Evolutionary conservation across 2,329 filamentous ascomycete species (phyloP), one percentile per base, ranked within the genome.

Genomic region (Talaromyces verruculosus): DNA sequence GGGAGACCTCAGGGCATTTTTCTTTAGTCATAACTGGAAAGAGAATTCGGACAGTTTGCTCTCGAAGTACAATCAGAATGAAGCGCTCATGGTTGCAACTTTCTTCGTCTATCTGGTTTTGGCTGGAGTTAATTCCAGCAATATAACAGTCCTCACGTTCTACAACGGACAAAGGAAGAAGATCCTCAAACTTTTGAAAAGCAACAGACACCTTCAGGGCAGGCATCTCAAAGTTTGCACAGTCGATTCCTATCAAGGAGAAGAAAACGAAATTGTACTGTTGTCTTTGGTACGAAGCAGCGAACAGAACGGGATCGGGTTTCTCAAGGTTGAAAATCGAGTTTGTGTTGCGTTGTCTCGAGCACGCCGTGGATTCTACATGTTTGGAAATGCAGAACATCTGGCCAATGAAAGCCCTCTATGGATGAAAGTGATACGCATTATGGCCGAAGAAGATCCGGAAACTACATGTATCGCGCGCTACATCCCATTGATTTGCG

Each of bases 211-310:
- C 61, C 78, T 88, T 53, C 77, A 80, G 64, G 70, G 75, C n/a
- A 68, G 72, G 3, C 75, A 77, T 66, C 72, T 85, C 70, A 89
- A 89, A 1, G 89, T 96, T 1, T 86, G 87, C 39, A 97, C 93
- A 0, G 91, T 97, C 0, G 93, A 97, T 72, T 91, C 90, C 0
- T 97, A 94, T 72, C 93, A 97, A 75, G 93, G 93, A 13, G 92
- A 97, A 71, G 92, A 97, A 74, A 97, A 96, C 68, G 90, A 93
- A 28, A 82, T 97, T 8, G 83, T 97, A 10, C 75, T 97, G 1
- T 80, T 97, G 0, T 96, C 93, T 0, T 80, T 96, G 0, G 92
- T 95, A 2, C 86, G 93, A 51, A 93, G 89, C 69, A 90, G 89
- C 41, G 69, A 74, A 1, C 71, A 79, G 1, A 73, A 79, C 4